Evolutionary conservation across 768 basidiomycete genomes (phyloP).

Genomic region (Collybia mongolica): DNA sequence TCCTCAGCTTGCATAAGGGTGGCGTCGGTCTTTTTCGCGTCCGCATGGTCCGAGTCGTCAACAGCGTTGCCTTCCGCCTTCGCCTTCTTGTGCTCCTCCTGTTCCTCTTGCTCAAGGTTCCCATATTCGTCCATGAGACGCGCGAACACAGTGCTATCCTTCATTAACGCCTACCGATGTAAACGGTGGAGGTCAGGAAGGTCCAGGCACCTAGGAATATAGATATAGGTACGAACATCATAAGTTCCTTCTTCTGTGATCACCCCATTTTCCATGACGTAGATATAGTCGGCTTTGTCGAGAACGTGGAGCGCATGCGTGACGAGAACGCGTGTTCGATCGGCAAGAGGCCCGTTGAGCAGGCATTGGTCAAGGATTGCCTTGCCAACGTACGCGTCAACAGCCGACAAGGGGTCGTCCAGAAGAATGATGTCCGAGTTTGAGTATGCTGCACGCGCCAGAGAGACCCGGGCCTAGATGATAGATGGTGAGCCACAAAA

Average conservation of each 20-base stretch:
- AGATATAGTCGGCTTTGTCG: conserved; percentile 60
- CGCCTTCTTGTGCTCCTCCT: conserved; percentile 20
- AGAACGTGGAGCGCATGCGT: conserved; percentile 59
- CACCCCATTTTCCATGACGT: conserved; percentile 56
- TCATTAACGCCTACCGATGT: conserved; percentile 39
- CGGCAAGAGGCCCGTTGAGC: conserved; percentile 46
- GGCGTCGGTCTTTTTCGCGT: conserved; percentile 24
- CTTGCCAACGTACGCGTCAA: conserved; percentile 76
- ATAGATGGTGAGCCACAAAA: conserved; percentile 16
- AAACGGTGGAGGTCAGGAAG: not conserved
- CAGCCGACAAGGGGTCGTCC: conserved; percentile 82
- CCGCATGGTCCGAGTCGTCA: conserved; percentile 7
- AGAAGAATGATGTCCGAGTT: conserved; percentile 71
- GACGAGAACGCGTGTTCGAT: conserved; percentile 59
- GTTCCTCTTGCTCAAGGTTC: conserved; percentile 32
- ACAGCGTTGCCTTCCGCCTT: not conserved
- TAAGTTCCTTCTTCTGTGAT: conserved; percentile 67
- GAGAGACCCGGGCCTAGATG: conserved; percentile 64
- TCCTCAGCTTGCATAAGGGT: conserved; percentile 57
- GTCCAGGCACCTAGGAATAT: not conserved
- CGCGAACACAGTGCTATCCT: conserved; percentile 41
- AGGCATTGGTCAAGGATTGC: conserved; percentile 63
- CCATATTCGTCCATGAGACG: conserved; percentile 59
- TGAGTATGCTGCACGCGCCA: conserved; percentile 79
- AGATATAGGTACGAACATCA: conserved; percentile 28